Conservation (phyloP, 1,284 basidiomycete species). For the Tylopilus orsonianus region DNA sequence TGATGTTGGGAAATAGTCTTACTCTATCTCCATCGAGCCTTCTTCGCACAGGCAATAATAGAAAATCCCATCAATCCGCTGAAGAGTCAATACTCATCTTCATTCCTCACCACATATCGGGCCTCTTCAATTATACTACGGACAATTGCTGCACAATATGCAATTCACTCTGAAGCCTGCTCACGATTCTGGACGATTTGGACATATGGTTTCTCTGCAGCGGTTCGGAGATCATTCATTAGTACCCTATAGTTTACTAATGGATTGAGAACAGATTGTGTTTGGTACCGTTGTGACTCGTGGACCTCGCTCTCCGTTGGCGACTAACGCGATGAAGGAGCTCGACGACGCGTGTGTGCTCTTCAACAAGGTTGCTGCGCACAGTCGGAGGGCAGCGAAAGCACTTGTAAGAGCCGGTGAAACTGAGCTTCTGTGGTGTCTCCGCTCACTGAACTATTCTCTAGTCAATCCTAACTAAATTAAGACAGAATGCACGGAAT, state of each 20-base stretch:
- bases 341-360: slow-evolving; percentile 60
- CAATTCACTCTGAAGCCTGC: slow-evolving; percentile 49
- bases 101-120: slow-evolving; percentile 63
- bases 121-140: slow-evolving; percentile 58
- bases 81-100: slow-evolving; percentile 58
- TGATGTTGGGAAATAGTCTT: slow-evolving; percentile 45
- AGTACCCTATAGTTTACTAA: slow-evolving; percentile 15
- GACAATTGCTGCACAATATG: slow-evolving; percentile 54
- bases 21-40: slow-evolving; percentile 66
- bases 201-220: slow-evolving; percentile 64
- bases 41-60: slow-evolving; percentile 69
- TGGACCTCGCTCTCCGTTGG: slow-evolving; percentile 58
- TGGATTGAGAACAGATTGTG: slow-evolving; percentile 46
- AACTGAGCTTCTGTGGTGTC: neutral
- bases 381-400: slow-evolving; percentile 57
- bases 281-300: slow-evolving; percentile 67
- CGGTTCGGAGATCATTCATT: slow-evolving; percentile 40
- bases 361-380: slow-evolving; percentile 54
- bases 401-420: slow-evolving; percentile 48
- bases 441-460: slow-evolving; percentile 5
- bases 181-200: slow-evolving; percentile 61
- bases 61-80: slow-evolving; percentile 60
- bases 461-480: slow-evolving; percentile 53
- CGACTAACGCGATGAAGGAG: slow-evolving; percentile 58
- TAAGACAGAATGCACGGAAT: slow-evolving; percentile 55